Evolutionary conservation across 495 filamentous ascomycete species (phyloP).

Genomic region (Lasiosphaeria miniovina): DNA sequence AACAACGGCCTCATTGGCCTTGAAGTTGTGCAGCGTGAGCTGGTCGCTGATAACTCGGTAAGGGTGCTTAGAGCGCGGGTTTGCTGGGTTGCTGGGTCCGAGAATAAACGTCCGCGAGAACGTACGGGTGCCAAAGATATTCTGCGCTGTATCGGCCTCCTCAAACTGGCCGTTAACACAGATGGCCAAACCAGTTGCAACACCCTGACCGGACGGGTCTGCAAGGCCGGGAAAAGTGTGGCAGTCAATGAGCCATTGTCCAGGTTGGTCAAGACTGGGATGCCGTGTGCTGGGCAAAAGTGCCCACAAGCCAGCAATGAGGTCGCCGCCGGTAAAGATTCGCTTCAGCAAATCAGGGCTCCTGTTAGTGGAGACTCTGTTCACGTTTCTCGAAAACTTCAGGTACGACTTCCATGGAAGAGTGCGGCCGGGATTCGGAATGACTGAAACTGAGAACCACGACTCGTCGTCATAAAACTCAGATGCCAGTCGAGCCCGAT

Average conservation of each 20-base stretch:
- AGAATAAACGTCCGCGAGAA: constrained; percentile 86
- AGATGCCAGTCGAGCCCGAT: constrained; percentile 58
- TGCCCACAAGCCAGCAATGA: constrained; percentile 68
- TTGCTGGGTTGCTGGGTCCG: constrained; percentile 63
- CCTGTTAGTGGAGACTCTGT: constrained; percentile 58
- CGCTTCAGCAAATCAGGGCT: constrained; percentile 57
- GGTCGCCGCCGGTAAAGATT: constrained; percentile 57
- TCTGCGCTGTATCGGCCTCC: constrained; percentile 56
- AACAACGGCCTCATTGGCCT: constrained; percentile 25
- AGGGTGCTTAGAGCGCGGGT: constrained; percentile 27
- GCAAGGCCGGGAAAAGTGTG: constrained; percentile 68
- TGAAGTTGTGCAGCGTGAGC: constrained; percentile 58
- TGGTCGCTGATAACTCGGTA: constrained; percentile 80
- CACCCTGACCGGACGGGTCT: constrained; percentile 64
- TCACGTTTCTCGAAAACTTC: constrained; percentile 76
- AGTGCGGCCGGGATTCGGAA: constrained; percentile 49
- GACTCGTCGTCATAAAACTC: constrained; percentile 76
- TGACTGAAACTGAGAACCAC: constrained; percentile 74
- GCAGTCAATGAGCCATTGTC: constrained; percentile 80
- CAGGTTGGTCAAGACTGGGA: constrained; percentile 57
- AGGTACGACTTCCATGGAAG: constrained; percentile 70
- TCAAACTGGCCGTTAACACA: constrained; percentile 81
- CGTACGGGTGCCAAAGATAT: constrained; percentile 59
- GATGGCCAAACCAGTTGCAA: constrained; percentile 68
- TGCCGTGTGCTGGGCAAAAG: constrained; percentile 72